Base-by-base conservation (phyloP, 352 stramenopile genomes). In the Phytophthora quininea region DNA sequence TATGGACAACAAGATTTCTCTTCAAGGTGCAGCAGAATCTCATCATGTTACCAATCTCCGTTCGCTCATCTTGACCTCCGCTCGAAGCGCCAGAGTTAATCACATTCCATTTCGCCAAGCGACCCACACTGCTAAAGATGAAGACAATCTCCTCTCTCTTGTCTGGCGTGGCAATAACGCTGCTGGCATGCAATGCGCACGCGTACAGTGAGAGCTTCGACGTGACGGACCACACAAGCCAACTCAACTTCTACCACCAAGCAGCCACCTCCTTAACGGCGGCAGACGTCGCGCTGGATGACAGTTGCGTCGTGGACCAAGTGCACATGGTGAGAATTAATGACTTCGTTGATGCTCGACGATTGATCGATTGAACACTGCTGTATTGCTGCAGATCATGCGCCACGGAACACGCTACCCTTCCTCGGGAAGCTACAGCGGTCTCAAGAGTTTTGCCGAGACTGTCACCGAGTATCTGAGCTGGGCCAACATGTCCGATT, bases 381-480 rank as follows among this genome's bases (percentile, higher is more conserved):
- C 14, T 49, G 12, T 33, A n/a, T 31, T 46, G 30, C 19, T 58
- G 56, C 30, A 71, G 64, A 32, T 77, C 37, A 77, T 77, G 67
- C 79, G 79, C 43, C 79, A 88, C 47, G 80, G 74, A 52, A 88
- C 79, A 27, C 79, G 79, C n/a, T 88, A 86, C 65, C 73, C 73
- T 54, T 84, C 75, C 48, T 73, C 67, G 0, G 69, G 72, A 29
- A 93, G 77, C 69, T 83, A 86, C 79, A 78, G 62, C 29, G 71
- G 58, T 54, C 59, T 82, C 54, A 58, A 69, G 45, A 65, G 65
- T 31, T 71, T 84, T 30, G 66, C 51, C 2, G 62, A 69, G 42
- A 79, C 76, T 14, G 65, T 84, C 30, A 37, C 59, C 10, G 54
- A 69, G 29, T 63, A 68, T n/a, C 35, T 86, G 48, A 67, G 57